These are phyloP conservation scores for Clarireedia paspali DNA, from an alignment of 2,329 filamentous ascomycete genomes.

Conservation along the genomic window DNA sequence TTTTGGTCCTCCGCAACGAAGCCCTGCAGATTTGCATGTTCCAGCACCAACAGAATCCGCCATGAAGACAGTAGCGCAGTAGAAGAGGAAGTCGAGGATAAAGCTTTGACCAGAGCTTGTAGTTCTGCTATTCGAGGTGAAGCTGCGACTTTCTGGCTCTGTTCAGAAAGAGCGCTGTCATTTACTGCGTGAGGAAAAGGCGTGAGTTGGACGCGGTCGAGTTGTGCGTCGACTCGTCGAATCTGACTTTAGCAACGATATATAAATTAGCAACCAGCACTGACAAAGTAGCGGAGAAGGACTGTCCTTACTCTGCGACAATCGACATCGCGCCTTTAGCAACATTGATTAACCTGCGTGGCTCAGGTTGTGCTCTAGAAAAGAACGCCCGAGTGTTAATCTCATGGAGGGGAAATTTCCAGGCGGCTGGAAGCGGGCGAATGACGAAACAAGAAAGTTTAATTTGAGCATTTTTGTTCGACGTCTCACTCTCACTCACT, in stretches of 20 bases:
- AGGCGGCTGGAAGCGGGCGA: background rate
- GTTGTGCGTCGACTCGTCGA: conserved; percentile 54
- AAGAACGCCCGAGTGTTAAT: background rate
- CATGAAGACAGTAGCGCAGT: conserved; percentile 51
- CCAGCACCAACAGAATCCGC: conserved; percentile 54
- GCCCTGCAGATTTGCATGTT: conserved; percentile 51
- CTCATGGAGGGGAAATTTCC: background rate
- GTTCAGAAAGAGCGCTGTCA: conserved; percentile 28
- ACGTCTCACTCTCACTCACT: no score
- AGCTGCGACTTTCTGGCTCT: conserved; percentile 28
- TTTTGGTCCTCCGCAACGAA: conserved; percentile 28
- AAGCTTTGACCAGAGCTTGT: conserved; percentile 58
- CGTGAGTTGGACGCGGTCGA: conserved; percentile 52
- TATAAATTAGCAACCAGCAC: background rate
- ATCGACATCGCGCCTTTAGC: conserved; percentile 34
- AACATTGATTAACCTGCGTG: conserved; percentile 11
- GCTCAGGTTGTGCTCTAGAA: background rate
- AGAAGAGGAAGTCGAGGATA: conserved; percentile 63
- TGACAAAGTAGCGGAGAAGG: conserved; percentile 1
- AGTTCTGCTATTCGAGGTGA: conserved; percentile 53
- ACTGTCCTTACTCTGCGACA: conserved; percentile 35
- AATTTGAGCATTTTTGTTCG: background rate
- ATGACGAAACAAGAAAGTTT: conserved; percentile 2
- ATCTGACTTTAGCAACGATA: conserved; percentile 38
- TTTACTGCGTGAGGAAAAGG: conserved; percentile 34